Evolutionary conservation across 1,284 basidiomycete genomes (phyloP).

Genomic region (Ustilago trichophora): DNA sequence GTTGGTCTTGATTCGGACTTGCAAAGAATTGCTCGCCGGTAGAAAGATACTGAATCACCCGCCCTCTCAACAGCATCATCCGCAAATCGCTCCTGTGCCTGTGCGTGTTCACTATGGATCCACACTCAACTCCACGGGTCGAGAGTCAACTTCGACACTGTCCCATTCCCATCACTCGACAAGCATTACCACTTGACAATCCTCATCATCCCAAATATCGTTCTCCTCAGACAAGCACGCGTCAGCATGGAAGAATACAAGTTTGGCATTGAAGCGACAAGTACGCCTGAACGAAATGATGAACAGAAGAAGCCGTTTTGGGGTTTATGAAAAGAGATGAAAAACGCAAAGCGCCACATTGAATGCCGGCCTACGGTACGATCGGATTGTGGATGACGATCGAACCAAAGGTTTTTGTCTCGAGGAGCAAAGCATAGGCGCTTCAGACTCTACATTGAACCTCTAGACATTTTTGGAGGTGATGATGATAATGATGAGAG

Average conservation of each 20-base stretch:
- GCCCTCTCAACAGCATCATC: no score
- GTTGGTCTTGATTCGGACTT: no score
- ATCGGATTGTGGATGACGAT: not conserved
- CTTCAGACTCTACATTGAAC: not conserved
- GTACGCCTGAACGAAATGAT: slow-evolving; percentile 20
- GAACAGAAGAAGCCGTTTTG: slow-evolving; percentile 5
- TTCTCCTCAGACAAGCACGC: no score
- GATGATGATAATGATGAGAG: slow-evolving; percentile 1
- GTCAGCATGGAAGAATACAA: slow-evolving; percentile 35
- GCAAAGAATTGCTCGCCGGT: no score
- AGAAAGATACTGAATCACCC: no score
- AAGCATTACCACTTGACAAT: no score
- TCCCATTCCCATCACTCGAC: no score
- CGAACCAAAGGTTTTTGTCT: slow-evolving; percentile 14
- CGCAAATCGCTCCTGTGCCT: no score
- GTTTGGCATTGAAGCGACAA: slow-evolving; percentile 26
- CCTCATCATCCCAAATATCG: no score
- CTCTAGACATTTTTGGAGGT: slow-evolving; percentile 4
- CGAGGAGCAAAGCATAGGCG: slow-evolving; percentile 8
- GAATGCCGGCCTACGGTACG: slow-evolving; percentile 5
- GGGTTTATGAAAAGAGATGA: slow-evolving; percentile 4
- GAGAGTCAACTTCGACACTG: no score
- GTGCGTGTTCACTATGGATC: no score
- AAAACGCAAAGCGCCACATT: slow-evolving; percentile 12
- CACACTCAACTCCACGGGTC: no score